Evolutionary conservation across 305 asterid genomes (phyloP).

Genomic region (Fraxinus xanthoxyloides): DNA sequence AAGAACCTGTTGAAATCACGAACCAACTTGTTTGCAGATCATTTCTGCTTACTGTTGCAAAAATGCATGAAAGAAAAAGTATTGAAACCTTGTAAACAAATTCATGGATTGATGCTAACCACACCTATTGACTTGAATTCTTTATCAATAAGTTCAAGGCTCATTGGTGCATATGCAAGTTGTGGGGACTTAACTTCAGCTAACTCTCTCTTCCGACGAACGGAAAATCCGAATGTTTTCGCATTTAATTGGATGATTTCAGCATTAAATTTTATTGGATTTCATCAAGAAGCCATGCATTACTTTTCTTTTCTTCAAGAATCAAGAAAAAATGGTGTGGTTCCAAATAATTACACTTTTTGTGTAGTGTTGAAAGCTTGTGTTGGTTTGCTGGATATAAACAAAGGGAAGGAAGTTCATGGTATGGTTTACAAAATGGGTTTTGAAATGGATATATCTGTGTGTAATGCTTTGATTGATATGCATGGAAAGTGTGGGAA

Average conservation of each 20-base stretch:
- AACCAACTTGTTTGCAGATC: constrained; percentile 8
- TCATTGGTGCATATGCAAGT: constrained; percentile 58
- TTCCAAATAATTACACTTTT: background rate
- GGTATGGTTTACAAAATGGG: background rate
- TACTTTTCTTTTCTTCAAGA: background rate
- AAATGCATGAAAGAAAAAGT: constrained; percentile 37
- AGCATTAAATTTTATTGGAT: constrained; percentile 34
- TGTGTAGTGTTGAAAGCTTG: background rate
- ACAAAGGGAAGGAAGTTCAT: background rate
- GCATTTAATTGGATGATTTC: constrained; percentile 67
- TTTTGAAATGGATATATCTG: background rate
- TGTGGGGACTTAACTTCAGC: constrained; percentile 57
- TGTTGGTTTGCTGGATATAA: background rate
- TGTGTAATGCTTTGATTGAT: background rate
- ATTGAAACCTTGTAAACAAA: background rate
- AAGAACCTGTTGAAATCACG: background rate
- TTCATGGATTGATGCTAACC: constrained; percentile 8
- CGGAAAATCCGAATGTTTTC: constrained; percentile 45
- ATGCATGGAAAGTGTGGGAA: background rate
- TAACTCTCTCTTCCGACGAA: constrained; percentile 38
- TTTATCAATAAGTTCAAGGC: constrained; percentile 51
- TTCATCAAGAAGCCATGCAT: background rate
- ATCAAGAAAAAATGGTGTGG: background rate
- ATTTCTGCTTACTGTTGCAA: constrained; percentile 30
- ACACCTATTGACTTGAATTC: constrained; percentile 32